Base-by-base conservation (phyloP, 2,329 filamentous ascomycete genomes). In the Pseudocercospora crystallina region DNA sequence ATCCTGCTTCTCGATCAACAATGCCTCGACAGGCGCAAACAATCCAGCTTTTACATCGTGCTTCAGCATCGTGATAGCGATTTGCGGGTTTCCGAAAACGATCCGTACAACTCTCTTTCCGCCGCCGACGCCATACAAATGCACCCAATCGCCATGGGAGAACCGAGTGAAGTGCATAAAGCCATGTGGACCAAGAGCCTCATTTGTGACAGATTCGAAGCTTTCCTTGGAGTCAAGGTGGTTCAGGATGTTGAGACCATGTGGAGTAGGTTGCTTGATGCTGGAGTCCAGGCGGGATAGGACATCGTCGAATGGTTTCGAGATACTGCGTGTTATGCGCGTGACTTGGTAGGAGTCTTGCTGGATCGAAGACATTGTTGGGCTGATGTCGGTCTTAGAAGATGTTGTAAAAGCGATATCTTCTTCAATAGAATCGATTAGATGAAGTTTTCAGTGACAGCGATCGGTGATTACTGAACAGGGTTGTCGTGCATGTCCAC, bases 21-120 rank as follows among this genome's bases (percentile, higher is more conserved):
- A 30, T 12, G 36, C 53, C 46, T 56, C 55, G 20, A 53, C 57
- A 48, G 55, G 52, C 43, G 46, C 56, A 44, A 56, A 56, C 44
- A 53, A 50, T 39, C 37, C 56, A 40, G 49, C 58, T 41, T 35
- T 51, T 53, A 54, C 40, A 47, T 56, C 52, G 48, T 50, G 54
- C 46, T 46, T 43, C 10, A 51, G 20, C 51, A 57, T 51, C 13
- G 53, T 53, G 9, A 56, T 50, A 13, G 53, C 53, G 15, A 56
- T 47, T 32, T 53, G 49, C 26, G 49, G 53, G 35, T 56, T 56
- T 20, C 53, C 53, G 33, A 56, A 56, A 17, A 56, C 43, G 32
- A 56, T 50, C 10, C 53, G 36, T 11, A 43, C 36, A 13, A 53
- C 53, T 42, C 47, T 38, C 11, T 47, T 20, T n/a, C 52, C 48